Evolutionary conservation across 805 yeast genomes (phyloP), one percentile per base, ranked within the genome.

Genomic region (Sugiyamaella lignohabitans): DNA sequence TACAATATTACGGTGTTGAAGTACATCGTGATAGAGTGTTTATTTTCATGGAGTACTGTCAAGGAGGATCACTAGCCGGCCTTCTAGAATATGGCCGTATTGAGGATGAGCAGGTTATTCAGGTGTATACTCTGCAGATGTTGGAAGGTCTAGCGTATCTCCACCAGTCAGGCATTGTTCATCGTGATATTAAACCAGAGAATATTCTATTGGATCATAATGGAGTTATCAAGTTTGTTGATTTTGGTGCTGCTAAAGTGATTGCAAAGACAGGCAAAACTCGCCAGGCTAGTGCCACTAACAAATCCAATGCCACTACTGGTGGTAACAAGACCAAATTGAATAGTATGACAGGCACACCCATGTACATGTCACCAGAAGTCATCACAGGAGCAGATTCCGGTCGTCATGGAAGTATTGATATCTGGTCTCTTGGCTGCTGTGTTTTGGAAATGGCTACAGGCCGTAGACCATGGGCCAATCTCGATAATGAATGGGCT

Each of bases 321-420:
- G 54, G 54, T n/a, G 52, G 53, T 23, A 39, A 37, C 4, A 47
- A 52, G 14, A 58, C 64, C 45, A 69, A 66, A 45, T 56, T 65
- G 51, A 71, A 69, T 49, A 69, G 76, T 23, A 74, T 84, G 71
- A 81, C 95, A 2, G 98, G 98, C 35, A 93, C 98, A 0, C 98
- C 98, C 14, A 93, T 91, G 97, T 93, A 93, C 67, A 91, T 93
- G 98, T 87, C 98, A 0, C 98, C 98, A 0, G 98, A 93, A 59
- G 85, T 87, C 0, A 87, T 93, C 49, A 86, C 93, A 1, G 97
- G 97, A 1, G 72, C 76, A 4, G 65, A 73, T 1, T 60, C 74
- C 1, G 83, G 82, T 29, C 69, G 72, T 46, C 76, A 73, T 53
- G 89, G 89, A 2, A 79, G 81, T 2, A 75, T 71, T 48, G 98